phyloP scores from a whole-genome alignment of 768 basidiomycete species.

The Xanthoconium stramineum region DNA sequence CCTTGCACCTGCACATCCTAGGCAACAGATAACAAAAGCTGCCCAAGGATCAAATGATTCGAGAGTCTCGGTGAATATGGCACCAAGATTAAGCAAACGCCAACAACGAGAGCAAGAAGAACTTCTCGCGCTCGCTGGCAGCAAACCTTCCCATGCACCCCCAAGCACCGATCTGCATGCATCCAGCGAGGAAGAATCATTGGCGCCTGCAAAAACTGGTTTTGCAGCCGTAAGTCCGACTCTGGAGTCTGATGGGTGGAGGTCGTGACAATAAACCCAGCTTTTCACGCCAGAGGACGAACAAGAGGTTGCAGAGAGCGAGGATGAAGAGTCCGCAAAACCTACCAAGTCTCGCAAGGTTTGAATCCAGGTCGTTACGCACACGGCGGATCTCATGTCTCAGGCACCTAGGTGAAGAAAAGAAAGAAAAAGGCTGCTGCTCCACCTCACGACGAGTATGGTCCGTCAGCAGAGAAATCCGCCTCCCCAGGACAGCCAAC shows the following conservation, averaged over 20 bases:
- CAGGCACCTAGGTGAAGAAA: conserved; percentile 33
- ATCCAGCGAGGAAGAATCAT: conserved; percentile 40
- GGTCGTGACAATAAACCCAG: conserved; percentile 32
- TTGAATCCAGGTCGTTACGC: background rate
- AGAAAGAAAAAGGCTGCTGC: conserved; percentile 36
- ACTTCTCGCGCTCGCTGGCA: conserved; percentile 51
- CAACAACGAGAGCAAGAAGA: conserved; percentile 87
- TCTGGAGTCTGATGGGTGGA: conserved; percentile 1
- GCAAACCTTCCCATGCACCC: conserved; percentile 15
- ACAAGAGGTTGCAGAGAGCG: conserved; percentile 16
- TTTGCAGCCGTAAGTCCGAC: conserved; percentile 45
- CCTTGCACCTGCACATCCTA: background rate
- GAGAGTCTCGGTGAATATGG: conserved; percentile 40
- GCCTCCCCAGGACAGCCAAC: background rate
- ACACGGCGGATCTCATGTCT: background rate
- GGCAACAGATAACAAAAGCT: background rate
- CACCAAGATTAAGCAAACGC: conserved; percentile 75
- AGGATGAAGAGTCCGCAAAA: conserved; percentile 19
- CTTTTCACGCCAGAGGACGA: conserved; percentile 38
- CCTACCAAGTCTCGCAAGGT: conserved; percentile 25
- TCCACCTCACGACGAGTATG: conserved; percentile 3
- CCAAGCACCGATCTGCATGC: conserved; percentile 9
- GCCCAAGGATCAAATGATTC: conserved; percentile 4
- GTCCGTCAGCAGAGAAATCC: conserved; percentile 4
- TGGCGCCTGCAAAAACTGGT: conserved; percentile 21